Conservation (phyloP, 1,139 yeast species). For the Candida mesenterica region DNA sequence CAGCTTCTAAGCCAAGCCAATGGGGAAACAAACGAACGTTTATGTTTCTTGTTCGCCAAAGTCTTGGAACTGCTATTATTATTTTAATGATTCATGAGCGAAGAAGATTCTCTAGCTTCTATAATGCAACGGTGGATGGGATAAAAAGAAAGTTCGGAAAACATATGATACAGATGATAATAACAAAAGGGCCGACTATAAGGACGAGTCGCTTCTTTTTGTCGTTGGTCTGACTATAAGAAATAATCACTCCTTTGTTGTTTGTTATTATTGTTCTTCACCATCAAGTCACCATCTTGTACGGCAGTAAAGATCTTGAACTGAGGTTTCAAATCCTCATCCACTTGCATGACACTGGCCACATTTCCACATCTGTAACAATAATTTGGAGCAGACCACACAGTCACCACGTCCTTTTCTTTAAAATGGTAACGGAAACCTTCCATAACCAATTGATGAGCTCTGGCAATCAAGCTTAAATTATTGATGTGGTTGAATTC, state of each 20-base stretch:
- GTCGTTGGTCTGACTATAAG: too few species aligned
- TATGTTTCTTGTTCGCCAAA: too few species aligned
- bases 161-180: not conserved
- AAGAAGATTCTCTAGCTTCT: not conserved
- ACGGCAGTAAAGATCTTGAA: slow-evolving; percentile 95
- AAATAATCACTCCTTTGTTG: slow-evolving; percentile 84
- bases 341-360: slow-evolving; percentile 96
- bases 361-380: slow-evolving; percentile 98
- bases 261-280: slow-evolving; percentile 65
- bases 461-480: slow-evolving; percentile 84
- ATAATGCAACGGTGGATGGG: too few species aligned
- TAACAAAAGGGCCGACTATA: slow-evolving; percentile 30
- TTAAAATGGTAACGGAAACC: slow-evolving; percentile 95
- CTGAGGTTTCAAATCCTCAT: slow-evolving; percentile 80
- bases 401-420: slow-evolving; percentile 94
- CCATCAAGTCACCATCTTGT: slow-evolving; percentile 72
- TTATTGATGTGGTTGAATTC: slow-evolving; percentile 94
- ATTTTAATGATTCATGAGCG: not conserved
- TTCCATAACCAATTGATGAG: slow-evolving; percentile 98
- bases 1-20: slow-evolving; percentile 7
- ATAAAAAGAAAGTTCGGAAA: too few species aligned
- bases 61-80: not conserved
- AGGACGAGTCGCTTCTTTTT: slow-evolving; percentile 83
- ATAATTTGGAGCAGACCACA: slow-evolving; percentile 97
- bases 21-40: too few species aligned